phyloP scores from a whole-genome alignment of 2,329 filamentous ascomycete species.

The Diaporthe destruens region DNA sequence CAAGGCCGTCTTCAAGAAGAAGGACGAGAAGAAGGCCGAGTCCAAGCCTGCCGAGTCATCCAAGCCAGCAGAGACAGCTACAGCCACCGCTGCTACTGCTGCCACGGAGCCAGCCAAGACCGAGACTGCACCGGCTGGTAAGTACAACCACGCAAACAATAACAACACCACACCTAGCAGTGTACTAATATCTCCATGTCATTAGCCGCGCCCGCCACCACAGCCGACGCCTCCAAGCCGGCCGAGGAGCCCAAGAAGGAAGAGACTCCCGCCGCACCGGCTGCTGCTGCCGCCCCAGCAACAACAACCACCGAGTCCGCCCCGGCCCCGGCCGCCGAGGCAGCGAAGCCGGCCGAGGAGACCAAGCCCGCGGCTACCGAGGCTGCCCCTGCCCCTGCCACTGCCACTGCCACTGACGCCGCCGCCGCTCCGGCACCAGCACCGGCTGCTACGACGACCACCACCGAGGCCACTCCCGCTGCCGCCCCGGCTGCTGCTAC shows the following conservation, averaged over 20 bases:
- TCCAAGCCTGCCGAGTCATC: constrained; percentile 46
- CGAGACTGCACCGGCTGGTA: constrained; percentile 51
- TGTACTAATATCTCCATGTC: constrained; percentile 16
- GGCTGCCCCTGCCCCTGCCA: constrained; percentile 29
- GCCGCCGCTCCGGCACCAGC: constrained; percentile 11
- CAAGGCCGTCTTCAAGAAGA: constrained; percentile 66
- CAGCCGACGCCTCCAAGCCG: constrained; percentile 43
- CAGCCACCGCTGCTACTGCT: constrained; percentile 45
- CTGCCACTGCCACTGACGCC: neutral
- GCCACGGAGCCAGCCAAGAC: constrained; percentile 53
- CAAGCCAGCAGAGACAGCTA: constrained; percentile 43
- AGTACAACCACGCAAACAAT: constrained; percentile 39
- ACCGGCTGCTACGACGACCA: neutral
- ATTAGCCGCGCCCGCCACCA: constrained; percentile 41
- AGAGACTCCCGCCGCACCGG: constrained; percentile 46
- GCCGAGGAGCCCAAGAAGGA: constrained; percentile 45
- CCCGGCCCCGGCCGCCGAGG: constrained; percentile 44
- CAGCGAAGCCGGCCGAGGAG: constrained; percentile 43
- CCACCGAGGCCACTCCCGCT: constrained; percentile 41
- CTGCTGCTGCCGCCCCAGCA: constrained; percentile 44
- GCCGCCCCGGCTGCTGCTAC: constrained; percentile 14
- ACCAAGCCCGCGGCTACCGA: constrained; percentile 44
- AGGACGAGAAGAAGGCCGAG: constrained; percentile 51
- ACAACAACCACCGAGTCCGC: constrained; percentile 40
- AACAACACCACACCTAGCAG: neutral